A percentile compares a stretch with the other conserved stretches of the same genome.
Conservation (phyloP, 257 asterid species). For the Solanum chaucha region DNA sequence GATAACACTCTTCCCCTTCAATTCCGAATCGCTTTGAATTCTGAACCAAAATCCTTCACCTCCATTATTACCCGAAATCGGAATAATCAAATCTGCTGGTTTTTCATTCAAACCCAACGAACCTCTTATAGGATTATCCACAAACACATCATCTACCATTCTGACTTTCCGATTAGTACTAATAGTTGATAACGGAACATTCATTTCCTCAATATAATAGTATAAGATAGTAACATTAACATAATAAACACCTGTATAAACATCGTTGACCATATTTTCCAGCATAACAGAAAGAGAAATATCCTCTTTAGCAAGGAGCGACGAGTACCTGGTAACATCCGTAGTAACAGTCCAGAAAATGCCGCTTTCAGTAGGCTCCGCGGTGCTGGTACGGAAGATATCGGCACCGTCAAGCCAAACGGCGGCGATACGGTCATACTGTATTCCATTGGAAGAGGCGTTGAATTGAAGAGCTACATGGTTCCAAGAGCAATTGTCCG, state of each 20-base stretch:
- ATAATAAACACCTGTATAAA: constrained; percentile 45
- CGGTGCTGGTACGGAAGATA: constrained; percentile 80
- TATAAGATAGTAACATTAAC: constrained; percentile 51
- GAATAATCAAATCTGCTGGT: constrained; percentile 71
- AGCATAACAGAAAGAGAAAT: constrained; percentile 63
- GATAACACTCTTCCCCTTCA: constrained; percentile 23
- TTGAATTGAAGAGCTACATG: constrained; percentile 47
- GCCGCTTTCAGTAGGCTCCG: constrained; percentile 46
- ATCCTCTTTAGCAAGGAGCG: constrained; percentile 34
- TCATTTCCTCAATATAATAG: constrained; percentile 16
- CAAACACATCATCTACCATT: background rate
- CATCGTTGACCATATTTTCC: constrained; percentile 56
- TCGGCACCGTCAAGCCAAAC: constrained; percentile 78
- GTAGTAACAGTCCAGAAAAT: constrained; percentile 56
- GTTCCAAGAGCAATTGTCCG: constrained; percentile 63
- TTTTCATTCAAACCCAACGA: constrained; percentile 26
- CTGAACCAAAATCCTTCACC: constrained; percentile 58
- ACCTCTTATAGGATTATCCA: background rate
- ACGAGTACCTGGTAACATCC: constrained; percentile 62
- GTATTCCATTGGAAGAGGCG: constrained; percentile 47
- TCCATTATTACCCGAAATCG: constrained; percentile 43
- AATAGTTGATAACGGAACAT: background rate
- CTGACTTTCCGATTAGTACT: background rate
- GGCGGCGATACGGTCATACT: constrained; percentile 79
- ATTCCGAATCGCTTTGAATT: constrained; percentile 42